Percentiles rank a stretch among this genome's conserved stretches.
phyloP scores from a whole-genome alignment of 2,329 filamentous ascomycete species.

The Teratosphaeria viscida region DNA sequence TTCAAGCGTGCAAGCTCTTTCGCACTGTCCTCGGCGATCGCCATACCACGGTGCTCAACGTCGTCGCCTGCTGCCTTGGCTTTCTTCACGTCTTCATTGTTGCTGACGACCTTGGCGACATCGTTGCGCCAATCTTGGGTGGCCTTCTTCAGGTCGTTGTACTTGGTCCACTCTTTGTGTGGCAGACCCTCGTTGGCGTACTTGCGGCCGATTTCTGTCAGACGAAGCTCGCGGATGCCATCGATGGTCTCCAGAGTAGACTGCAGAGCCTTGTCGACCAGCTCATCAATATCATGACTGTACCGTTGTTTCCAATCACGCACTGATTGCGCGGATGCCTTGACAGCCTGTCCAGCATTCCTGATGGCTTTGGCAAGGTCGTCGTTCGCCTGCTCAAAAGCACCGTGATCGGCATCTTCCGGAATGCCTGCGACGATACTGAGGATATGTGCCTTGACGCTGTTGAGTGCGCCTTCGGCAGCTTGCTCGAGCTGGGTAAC shows the following conservation, averaged over 20 bases:
- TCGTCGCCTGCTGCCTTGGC: constrained; percentile 58
- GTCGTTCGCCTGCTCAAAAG: constrained; percentile 43
- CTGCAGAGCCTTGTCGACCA: constrained; percentile 63
- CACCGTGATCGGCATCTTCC: constrained; percentile 44
- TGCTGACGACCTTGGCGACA: constrained; percentile 62
- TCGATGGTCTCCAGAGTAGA: constrained; percentile 75
- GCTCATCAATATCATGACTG: constrained; percentile 55
- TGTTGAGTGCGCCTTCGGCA: constrained; percentile 51
- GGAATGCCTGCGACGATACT: constrained; percentile 45
- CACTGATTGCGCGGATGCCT: constrained; percentile 65
- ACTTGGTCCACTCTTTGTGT: constrained; percentile 95
- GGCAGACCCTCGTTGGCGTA: constrained; percentile 96
- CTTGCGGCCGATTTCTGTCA: constrained; percentile 82
- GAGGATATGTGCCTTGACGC: constrained; percentile 58
- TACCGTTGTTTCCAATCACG: constrained; percentile 67
- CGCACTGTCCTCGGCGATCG: constrained; percentile 64
- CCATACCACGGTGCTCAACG: constrained; percentile 71
- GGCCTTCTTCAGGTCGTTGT: constrained; percentile 73
- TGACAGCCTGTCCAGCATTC: constrained; percentile 59
- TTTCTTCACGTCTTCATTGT: constrained; percentile 56
- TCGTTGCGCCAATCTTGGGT: constrained; percentile 79
- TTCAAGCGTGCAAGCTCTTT: constrained; percentile 72
- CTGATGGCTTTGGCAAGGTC: constrained; percentile 49
- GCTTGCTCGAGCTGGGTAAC: constrained; percentile 59
- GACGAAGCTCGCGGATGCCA: constrained; percentile 68